Evolutionary conservation across 2,329 filamentous ascomycete species (phyloP).

Genomic region (Curvularia hawaiiensis): DNA sequence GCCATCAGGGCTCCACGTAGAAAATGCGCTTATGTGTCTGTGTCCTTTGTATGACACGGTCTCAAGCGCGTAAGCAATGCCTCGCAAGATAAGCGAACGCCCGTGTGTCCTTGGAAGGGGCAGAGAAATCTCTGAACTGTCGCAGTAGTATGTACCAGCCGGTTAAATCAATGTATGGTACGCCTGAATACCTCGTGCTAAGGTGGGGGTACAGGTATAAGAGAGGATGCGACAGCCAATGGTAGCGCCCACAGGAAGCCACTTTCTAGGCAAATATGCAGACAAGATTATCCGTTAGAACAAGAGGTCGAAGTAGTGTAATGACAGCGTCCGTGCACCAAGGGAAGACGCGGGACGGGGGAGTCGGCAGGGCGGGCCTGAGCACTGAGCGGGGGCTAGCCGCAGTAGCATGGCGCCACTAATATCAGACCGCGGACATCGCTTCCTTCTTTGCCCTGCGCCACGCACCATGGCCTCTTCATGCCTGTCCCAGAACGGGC

Average conservation of each 20-base stretch:
- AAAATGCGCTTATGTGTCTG: background rate
- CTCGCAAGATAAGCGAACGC: background rate
- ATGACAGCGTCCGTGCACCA: background rate
- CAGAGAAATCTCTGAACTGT: background rate
- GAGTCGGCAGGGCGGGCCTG: slow-evolving; percentile 5
- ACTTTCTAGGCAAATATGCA: background rate
- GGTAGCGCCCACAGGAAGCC: background rate
- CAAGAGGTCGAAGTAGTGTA: background rate
- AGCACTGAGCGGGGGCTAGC: slow-evolving; percentile 4
- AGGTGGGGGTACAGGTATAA: background rate
- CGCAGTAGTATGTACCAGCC: background rate
- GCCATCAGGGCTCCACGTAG: background rate
- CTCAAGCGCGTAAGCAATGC: background rate
- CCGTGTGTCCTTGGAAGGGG: background rate
- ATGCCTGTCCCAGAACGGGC: background rate
- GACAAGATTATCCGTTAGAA: slow-evolving; percentile 5
- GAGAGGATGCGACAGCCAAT: background rate
- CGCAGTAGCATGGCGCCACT: slow-evolving; percentile 5
- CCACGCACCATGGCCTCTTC: background rate
- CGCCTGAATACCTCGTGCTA: background rate
- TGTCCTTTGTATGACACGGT: background rate
- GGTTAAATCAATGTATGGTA: background rate
- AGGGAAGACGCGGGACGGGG: slow-evolving; percentile 8
- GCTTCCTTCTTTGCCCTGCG: slow-evolving; percentile 2
- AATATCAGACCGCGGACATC: slow-evolving; percentile 2